phyloP scores from a whole-genome alignment of 768 basidiomycete genomes.

The Rickenella mellea region DNA sequence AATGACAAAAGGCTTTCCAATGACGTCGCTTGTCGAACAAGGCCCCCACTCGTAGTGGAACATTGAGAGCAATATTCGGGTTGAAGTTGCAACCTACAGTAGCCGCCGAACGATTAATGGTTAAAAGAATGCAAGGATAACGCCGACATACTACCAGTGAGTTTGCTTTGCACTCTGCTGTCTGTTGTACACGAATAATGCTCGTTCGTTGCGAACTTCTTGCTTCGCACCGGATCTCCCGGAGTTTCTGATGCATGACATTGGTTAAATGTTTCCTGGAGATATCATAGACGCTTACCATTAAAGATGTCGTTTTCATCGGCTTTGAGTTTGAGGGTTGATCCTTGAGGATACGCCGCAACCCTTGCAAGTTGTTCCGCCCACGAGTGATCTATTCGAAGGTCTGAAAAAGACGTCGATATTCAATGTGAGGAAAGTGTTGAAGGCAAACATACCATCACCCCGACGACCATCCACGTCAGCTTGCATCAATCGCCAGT shows the following conservation, averaged over 20 bases:
- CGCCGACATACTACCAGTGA: no score
- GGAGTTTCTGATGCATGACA: constrained; percentile 23
- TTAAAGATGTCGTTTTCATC: constrained; percentile 94
- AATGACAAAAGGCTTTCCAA: constrained; percentile 94
- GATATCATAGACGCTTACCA: constrained; percentile 31
- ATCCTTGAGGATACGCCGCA: constrained; percentile 69
- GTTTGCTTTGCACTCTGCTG: constrained; percentile 91
- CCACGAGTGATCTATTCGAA: constrained; percentile 41
- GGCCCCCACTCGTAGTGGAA: constrained; percentile 85
- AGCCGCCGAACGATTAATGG: no score
- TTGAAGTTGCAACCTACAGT: constrained; percentile 96
- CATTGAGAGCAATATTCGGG: constrained; percentile 61
- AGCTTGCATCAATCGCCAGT: constrained; percentile 87
- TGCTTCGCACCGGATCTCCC: constrained; percentile 52
- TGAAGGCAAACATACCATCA: constrained; percentile 41
- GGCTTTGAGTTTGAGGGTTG: constrained; percentile 72
- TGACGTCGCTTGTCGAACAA: constrained; percentile 89
- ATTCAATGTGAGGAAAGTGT: constrained; percentile 2
- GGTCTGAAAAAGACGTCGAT: constrained; percentile 19
- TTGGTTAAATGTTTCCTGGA: constrained; percentile 1
- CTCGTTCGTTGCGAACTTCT: constrained; percentile 87
- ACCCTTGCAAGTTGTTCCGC: constrained; percentile 56
- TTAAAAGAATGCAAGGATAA: no score
- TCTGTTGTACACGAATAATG: constrained; percentile 86
- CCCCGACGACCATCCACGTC: constrained; percentile 69